Evolutionary conservation across 1,139 yeast species (phyloP).

Genomic region (Blastobotrys persicus): DNA sequence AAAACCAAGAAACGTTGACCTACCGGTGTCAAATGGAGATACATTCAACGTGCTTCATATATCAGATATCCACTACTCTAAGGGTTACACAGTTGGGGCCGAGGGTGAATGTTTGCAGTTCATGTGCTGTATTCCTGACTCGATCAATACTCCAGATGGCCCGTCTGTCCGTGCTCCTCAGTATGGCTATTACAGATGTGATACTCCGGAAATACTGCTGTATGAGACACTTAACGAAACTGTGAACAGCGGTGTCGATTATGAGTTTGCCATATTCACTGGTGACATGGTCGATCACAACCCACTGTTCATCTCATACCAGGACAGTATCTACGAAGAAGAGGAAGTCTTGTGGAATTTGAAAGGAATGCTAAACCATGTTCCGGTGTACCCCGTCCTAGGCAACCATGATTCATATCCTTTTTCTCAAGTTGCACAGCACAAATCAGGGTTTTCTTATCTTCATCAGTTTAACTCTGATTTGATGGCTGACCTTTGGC

Average conservation of each 20-base stretch:
- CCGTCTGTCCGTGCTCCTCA: slow-evolving; percentile 52
- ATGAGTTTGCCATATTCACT: slow-evolving; percentile 61
- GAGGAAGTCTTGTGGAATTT: slow-evolving; percentile 50
- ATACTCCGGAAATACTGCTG: slow-evolving; percentile 57
- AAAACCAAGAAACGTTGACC: slow-evolving; percentile 39
- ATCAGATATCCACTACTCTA: slow-evolving; percentile 58
- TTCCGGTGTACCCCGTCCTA: slow-evolving; percentile 62
- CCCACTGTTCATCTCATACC: slow-evolving; percentile 45
- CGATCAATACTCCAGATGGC: slow-evolving; percentile 38
- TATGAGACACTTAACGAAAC: slow-evolving; percentile 49
- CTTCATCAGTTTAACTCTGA: slow-evolving; percentile 60
- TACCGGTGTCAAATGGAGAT: slow-evolving; percentile 39
- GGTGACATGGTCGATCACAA: slow-evolving; percentile 67
- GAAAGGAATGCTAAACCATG: slow-evolving; percentile 51
- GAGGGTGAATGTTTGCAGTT: slow-evolving; percentile 55
- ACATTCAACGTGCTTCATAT: slow-evolving; percentile 59
- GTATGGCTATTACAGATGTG: slow-evolving; percentile 59
- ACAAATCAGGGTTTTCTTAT: slow-evolving; percentile 46
- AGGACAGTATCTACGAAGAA: slow-evolving; percentile 53
- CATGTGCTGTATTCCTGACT: slow-evolving; percentile 48
- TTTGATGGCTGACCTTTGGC: slow-evolving; percentile 59
- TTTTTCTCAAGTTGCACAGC: slow-evolving; percentile 65
- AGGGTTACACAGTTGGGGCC: slow-evolving; percentile 54
- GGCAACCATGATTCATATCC: slow-evolving; percentile 79
- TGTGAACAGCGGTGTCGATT: slow-evolving; percentile 36